A percentile compares a stretch with the other conserved stretches of the same genome.
These are phyloP conservation scores for Mucor racemosus DNA, from an alignment of 371 early-diverging fungal genomes.

Conservation along the genomic window DNA sequence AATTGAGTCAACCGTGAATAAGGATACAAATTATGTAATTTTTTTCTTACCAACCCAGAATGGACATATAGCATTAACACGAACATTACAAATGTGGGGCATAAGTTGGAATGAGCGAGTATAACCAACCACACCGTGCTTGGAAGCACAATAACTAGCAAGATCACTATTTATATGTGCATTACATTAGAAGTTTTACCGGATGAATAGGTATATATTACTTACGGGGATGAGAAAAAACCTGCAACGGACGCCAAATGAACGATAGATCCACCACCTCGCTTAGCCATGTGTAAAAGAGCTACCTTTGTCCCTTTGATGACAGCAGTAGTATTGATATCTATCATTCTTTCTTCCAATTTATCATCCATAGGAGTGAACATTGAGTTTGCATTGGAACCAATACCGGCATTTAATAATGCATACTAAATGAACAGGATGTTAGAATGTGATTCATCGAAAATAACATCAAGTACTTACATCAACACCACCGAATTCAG, in stretches of 20 bases:
- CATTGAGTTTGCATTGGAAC: constrained; percentile 34
- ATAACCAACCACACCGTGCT: constrained; percentile 91
- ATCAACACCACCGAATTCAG: constrained; percentile 64
- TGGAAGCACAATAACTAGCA: constrained; percentile 80
- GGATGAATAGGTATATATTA: background rate
- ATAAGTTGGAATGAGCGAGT: constrained; percentile 84
- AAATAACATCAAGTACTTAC: constrained; percentile 35
- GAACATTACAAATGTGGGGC: constrained; percentile 39
- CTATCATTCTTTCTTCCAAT: constrained; percentile 52
- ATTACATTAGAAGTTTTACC: background rate
- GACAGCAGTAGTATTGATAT: constrained; percentile 70
- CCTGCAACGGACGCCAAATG: constrained; percentile 44
- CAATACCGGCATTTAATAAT: constrained; percentile 65
- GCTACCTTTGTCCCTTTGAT: constrained; percentile 59
- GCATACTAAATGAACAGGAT: constrained; percentile 10
- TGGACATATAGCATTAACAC: constrained; percentile 44
- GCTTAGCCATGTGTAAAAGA: constrained; percentile 40
- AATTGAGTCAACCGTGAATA: background rate
- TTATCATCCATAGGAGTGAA: constrained; percentile 35
- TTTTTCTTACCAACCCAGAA: constrained; percentile 33
- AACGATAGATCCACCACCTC: constrained; percentile 56
- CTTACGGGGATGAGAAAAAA: constrained; percentile 25
- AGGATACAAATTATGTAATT: too few relatives aligned
- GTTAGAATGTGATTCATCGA: too few relatives aligned
- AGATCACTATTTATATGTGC: background rate